These are phyloP conservation scores for Lactarius quietus DNA, from an alignment of 768 basidiomycete genomes.

Conservation along the genomic window DNA sequence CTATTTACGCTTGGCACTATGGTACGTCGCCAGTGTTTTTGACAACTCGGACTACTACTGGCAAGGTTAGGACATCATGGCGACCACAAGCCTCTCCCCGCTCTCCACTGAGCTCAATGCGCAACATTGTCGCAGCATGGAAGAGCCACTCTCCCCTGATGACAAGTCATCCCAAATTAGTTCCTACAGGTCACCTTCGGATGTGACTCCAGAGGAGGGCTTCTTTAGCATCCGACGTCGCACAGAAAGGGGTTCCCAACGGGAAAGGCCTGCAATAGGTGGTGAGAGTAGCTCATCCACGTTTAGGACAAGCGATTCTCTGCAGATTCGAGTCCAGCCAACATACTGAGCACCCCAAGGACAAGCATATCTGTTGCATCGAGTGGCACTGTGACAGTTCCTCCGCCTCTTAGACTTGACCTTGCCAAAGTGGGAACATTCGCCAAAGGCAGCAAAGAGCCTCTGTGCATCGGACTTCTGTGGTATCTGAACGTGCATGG, in stretches of 20 bases:
- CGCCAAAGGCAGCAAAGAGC: conserved; percentile 50
- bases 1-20: conserved; percentile 75
- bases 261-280: conserved; percentile 26
- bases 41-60: conserved; percentile 53
- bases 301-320: conserved; percentile 18
- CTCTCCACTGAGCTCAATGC: conserved; percentile 67
- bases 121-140: conserved; percentile 78
- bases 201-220: conserved; percentile 36
- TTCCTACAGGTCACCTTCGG: conserved; percentile 17
- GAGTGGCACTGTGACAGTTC: conserved; percentile 35
- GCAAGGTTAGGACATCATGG: conserved; percentile 79
- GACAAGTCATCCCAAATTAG: conserved; percentile 25
- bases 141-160: conserved; percentile 61
- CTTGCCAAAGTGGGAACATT: conserved; percentile 45
- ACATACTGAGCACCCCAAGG: conserved; percentile 31
- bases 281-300: conserved; percentile 6
- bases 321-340: conserved; percentile 24
- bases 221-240: conserved; percentile 52
- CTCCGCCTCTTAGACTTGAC: conserved; percentile 48
- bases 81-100: conserved; percentile 62
- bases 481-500: conserved; percentile 96
- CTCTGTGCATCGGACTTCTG: conserved; percentile 76
- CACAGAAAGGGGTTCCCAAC: conserved; percentile 35
- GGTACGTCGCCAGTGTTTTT: conserved; percentile 58
- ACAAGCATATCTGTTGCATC: conserved; percentile 28